Conservation (phyloP, 441 rosid species). For the Syzygium syzygioides region DNA sequence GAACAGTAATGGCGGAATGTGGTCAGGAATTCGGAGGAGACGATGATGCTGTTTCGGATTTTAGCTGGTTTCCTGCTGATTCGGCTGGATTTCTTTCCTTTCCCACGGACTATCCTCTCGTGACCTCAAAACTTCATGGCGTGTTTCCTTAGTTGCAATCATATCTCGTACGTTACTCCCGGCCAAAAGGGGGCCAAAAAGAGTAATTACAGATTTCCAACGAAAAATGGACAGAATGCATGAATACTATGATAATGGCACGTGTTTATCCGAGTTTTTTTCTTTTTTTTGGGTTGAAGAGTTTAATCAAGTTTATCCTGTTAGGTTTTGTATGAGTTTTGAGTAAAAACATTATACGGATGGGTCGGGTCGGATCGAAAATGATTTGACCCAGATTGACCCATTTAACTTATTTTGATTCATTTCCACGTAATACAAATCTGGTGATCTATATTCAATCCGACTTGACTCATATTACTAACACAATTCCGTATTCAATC, state of each 20-base stretch:
- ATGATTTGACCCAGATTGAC: no score
- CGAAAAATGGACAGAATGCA: not conserved
- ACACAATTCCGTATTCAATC: no score
- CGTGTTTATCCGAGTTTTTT: not conserved
- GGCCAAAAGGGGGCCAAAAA: not conserved
- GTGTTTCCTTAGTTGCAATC: not conserved
- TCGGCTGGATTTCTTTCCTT: not conserved
- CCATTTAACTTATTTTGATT: no score
- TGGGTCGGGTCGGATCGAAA: no score
- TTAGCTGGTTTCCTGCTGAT: not conserved
- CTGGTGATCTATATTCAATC: no score
- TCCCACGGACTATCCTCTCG: not conserved
- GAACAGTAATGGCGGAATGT: not conserved
- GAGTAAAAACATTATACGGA: no score
- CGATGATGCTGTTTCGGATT: not conserved
- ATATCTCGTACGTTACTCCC: not conserved
- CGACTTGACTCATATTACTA: no score
- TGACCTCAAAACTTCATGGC: not conserved
- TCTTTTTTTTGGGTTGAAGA: no score
- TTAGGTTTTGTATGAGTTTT: no score
- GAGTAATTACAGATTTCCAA: not conserved
- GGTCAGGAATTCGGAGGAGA: not conserved
- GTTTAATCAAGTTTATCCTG: no score
- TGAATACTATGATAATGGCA: not conserved
- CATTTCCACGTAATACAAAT: no score